Base-by-base conservation (phyloP, 306 rosid genomes). In the Mimosa pudica region DNA sequence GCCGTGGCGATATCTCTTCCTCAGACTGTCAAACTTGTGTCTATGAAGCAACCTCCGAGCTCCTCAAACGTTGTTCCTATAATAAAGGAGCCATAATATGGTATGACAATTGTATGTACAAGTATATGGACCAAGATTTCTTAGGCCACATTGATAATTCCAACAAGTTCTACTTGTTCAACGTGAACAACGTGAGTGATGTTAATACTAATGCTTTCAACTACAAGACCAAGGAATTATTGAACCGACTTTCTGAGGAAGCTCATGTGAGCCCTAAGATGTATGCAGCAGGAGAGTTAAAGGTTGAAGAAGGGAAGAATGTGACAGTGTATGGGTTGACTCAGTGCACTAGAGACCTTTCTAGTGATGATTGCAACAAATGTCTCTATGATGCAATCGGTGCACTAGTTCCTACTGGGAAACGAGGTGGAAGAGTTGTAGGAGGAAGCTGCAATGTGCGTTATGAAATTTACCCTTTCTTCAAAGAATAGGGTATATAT, bases 341-440 rank as follows among this genome's bases (percentile, higher is more conserved):
- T 70, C 88, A 87, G 77, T 87, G 90, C 69, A 82, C 90, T 1
- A 84, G 90, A 74, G 90, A 87, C 52, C 87, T 87, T 58, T 82
- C 87, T 5, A 55, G 70, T 14, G 3, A 1, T 14, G 80, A 75
- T 57, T 87, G 90, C 41, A 51, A 62, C 38, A 85, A 73, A 33
- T 89, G 92, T 49, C 88, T 89, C 32, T 67, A 70, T 51, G 84
- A 71, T 35, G 85, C 85, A 51, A 89, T 87, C 36, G 38, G 58
- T 13, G 47, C 69, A 10, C 77, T 85, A 16, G 74, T 85, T 33
- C 85, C 87, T 10, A 76, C 0, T 73, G 84, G 86, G 20, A 81
- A 83, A 76, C 42, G 76, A 70, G 92, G 89, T 11, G 92, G 87
- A 3, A 85, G 92, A 48, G 84, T 89, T 46, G 77, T 82, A 3